A percentile compares a stretch with the other conserved stretches of the same genome.
Conservation (phyloP, 176 grass and related monocot species). For the Carex scoparia region DNA sequence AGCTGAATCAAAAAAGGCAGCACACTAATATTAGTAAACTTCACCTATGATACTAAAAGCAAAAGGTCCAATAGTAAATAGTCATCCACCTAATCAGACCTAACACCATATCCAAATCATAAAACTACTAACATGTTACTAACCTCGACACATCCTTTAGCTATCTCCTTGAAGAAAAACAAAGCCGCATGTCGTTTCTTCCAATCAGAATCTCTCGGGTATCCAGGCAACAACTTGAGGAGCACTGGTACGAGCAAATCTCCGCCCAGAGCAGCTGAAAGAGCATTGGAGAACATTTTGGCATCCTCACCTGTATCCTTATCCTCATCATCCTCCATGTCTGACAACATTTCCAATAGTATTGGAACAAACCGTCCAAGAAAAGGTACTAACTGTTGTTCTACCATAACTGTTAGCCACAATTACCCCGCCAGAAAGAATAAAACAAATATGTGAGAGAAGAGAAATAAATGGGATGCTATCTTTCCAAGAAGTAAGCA, state of each 20-base stretch:
- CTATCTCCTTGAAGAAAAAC: slow-evolving; percentile 79
- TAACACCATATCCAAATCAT: background rate
- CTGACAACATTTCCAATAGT: slow-evolving; percentile 86
- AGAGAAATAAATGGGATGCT: background rate
- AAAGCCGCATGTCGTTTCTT: slow-evolving; percentile 85
- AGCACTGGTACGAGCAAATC: slow-evolving; percentile 70
- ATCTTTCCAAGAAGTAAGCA: slow-evolving; percentile 12
- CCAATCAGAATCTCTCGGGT: slow-evolving; percentile 68
- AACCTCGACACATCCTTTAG: slow-evolving; percentile 86
- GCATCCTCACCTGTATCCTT: slow-evolving; percentile 66
- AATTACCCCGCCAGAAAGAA: background rate
- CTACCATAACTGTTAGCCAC: slow-evolving; percentile 46
- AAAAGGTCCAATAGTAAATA: background rate
- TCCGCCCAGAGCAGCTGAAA: slow-evolving; percentile 76
- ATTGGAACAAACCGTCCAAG: slow-evolving; percentile 67
- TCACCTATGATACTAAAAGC: background rate
- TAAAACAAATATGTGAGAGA: background rate
- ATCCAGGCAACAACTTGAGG: slow-evolving; percentile 63
- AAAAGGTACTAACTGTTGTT: slow-evolving; percentile 56
- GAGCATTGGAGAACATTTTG: slow-evolving; percentile 67
- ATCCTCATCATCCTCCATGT: slow-evolving; percentile 83
- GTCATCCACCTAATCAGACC: background rate
- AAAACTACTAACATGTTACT: background rate
- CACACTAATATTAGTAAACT: background rate
- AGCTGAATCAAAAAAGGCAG: background rate